phyloP scores from a whole-genome alignment of 805 yeast genomes.

The Cyberlindnera samutprakarnensis region DNA sequence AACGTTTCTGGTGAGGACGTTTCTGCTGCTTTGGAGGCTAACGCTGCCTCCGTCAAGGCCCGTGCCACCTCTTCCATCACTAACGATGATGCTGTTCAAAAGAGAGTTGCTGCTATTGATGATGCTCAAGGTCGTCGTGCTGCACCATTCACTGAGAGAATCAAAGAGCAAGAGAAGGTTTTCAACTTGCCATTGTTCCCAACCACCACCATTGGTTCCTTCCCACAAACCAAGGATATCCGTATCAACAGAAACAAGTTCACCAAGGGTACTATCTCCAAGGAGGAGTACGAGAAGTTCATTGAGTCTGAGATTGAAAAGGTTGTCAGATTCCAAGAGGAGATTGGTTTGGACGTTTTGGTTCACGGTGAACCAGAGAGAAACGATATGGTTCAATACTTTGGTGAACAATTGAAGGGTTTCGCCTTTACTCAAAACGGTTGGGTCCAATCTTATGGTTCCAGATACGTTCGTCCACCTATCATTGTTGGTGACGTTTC shows the following conservation, averaged over 20 bases:
- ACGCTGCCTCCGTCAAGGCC: conserved; percentile 77
- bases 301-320: conserved; percentile 93
- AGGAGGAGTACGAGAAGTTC: conserved; percentile 93
- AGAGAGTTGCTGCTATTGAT: conserved; percentile 73
- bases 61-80: conserved; percentile 85
- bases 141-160: conserved; percentile 80
- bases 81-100: conserved; percentile 84
- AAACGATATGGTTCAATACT: conserved; percentile 99
- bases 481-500: conserved; percentile 98
- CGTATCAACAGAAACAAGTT: conserved; percentile 98
- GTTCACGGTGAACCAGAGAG: conserved; percentile 99
- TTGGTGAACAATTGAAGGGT: conserved; percentile 98
- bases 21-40: conserved; percentile 68
- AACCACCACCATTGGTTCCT: conserved; percentile 99
- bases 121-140: conserved; percentile 76
- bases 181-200: conserved; percentile 98
- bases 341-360: conserved; percentile 93
- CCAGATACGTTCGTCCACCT: conserved; percentile 99
- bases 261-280: conserved; percentile 92
- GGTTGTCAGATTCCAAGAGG: conserved; percentile 98
- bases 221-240: conserved; percentile 99
- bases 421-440: conserved; percentile 98
- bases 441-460: conserved; percentile 99
- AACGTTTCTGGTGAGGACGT: conserved; percentile 80
- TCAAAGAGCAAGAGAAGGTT: conserved; percentile 75